Evolutionary conservation across 345 rosid genomes (phyloP), one percentile per base, ranked within the genome.

Genomic region (Noccaea caerulescens): DNA sequence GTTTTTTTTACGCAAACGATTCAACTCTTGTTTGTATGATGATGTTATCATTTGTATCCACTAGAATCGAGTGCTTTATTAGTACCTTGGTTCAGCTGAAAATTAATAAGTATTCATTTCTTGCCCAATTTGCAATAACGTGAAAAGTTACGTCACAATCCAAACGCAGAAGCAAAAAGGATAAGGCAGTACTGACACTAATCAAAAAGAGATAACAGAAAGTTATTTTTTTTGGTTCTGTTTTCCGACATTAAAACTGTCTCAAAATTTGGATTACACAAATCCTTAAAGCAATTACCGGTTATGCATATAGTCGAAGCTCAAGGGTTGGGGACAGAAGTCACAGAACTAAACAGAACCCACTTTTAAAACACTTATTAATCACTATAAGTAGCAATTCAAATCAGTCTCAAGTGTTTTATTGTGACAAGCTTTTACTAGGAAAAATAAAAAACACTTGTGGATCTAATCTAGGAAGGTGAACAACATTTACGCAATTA

Each of bases 241-340:
- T 58, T 6, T 23, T 1, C 20, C 10, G 30, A 13, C 73, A 58
- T 47, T 38, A 49, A 13, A 46, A 37, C 2, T 25, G 58, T 49
- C 50, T 59, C 42, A 70, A 47, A 69, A 38, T 58, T 49, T 59
- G 58, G 51, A 38, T 49, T 46, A 69, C 65, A 69, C 58, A 58
- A 37, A 58, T 69, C 9, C 5, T 1, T 47, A 47, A 36, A 47
- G 4, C 32, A 3, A 47, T 47, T 73, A 89, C 75, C 65, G 83
- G 58, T 87, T 79, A 74, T 87, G 92, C 4, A 81, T 77, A 77
- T 87, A 86, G 59, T 87, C 88, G 12, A 89, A 86, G 76, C 89
- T 92, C 77, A 89, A 81, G 36, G 97, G 93, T 63, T 83, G 93
- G 73, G 85, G 93, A 72, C 78, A 85, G 80, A n/a, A n/a, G n/a